Evolutionary conservation across 305 asterid species (phyloP), one percentile per base, ranked within the genome.

Genomic region (Nicotiana rustica): DNA sequence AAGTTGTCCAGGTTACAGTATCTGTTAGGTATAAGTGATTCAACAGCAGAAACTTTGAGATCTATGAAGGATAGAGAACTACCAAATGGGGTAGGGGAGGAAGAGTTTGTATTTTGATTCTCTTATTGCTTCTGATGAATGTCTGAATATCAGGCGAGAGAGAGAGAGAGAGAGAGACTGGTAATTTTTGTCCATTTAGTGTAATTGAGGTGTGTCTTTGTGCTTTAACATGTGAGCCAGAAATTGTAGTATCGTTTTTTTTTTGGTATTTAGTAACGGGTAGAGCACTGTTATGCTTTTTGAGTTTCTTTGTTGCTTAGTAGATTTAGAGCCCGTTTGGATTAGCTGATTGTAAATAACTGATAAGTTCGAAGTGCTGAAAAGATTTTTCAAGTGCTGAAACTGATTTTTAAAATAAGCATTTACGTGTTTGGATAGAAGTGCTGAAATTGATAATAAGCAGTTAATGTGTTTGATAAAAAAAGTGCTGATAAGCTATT

Each of bases 21-120:
- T 85, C 91, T 96, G 83, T 89, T 96, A 77, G 88, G 89, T 88
- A 92, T 95, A 86, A 92, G 96, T 44, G 98, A 93, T 87, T 88
- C 98, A 35, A 85, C 90, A 5, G 97, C 92, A 0, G 96, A 96
- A 84, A 87, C 91, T 55, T 59, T 93, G 85, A 87, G 78, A 85
- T 89, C 76, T 41, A 84, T 83, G 87, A 89, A 91, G 90, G 97
- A 89, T 70, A 80, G 87, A 73, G 92, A 86, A 19, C 59, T 83
- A 44, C 86, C 92, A 15, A 84, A 84, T 19, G 95, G 84, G 77
- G 82, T 87, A 33, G 70, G 60, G 57, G 68, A 83, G 13, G 97
- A 89, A 83, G 97, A 96, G 89, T 93, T 96, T 83, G 97, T 89
- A 10, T 81, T 81, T 67, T 81, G 67, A 81, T 47, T 67, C 57